These are phyloP conservation scores for Claviceps spartinae DNA, from an alignment of 2,329 filamentous ascomycete genomes.

Conservation along the genomic window DNA sequence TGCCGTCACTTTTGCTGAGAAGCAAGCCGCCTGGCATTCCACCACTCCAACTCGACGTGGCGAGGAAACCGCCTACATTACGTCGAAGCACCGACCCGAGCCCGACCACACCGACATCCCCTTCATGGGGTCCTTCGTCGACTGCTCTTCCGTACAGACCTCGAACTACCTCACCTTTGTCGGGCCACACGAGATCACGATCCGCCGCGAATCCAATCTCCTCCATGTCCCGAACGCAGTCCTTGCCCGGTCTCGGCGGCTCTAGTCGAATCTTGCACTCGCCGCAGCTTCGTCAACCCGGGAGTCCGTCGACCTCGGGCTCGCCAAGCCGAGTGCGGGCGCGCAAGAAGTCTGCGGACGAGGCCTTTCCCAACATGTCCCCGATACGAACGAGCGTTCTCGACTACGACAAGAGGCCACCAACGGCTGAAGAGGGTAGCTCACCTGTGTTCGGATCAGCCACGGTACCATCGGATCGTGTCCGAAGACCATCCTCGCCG, in stretches of 20 bases:
- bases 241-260: slow-evolving; percentile 48
- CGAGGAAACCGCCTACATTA: slow-evolving; percentile 36
- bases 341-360: slow-evolving; percentile 44
- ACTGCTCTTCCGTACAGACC: slow-evolving; percentile 42
- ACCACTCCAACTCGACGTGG: slow-evolving; percentile 28
- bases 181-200: slow-evolving; percentile 42
- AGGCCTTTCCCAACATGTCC: slow-evolving; percentile 43
- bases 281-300: slow-evolving; percentile 34
- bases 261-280: slow-evolving; percentile 44
- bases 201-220: slow-evolving; percentile 42
- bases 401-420: slow-evolving; percentile 32
- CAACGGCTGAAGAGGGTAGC: slow-evolving; percentile 33
- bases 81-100: slow-evolving; percentile 47
- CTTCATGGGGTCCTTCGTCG: slow-evolving; percentile 29
- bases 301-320: slow-evolving; percentile 32
- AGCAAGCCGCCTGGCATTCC: slow-evolving; percentile 18
- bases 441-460: slow-evolving; percentile 33
- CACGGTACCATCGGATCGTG: slow-evolving; percentile 19
- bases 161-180: slow-evolving; percentile 48
- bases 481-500: slow-evolving; percentile 43
- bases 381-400: slow-evolving; percentile 42
- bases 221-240: slow-evolving; percentile 49
- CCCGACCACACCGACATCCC: slow-evolving; percentile 38
- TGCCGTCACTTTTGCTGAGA: slow-evolving; percentile 36
- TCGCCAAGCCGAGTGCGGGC: slow-evolving; percentile 39